Conservation (phyloP, 2,329 filamentous ascomycete species). For the Colletotrichum cereale region DNA sequence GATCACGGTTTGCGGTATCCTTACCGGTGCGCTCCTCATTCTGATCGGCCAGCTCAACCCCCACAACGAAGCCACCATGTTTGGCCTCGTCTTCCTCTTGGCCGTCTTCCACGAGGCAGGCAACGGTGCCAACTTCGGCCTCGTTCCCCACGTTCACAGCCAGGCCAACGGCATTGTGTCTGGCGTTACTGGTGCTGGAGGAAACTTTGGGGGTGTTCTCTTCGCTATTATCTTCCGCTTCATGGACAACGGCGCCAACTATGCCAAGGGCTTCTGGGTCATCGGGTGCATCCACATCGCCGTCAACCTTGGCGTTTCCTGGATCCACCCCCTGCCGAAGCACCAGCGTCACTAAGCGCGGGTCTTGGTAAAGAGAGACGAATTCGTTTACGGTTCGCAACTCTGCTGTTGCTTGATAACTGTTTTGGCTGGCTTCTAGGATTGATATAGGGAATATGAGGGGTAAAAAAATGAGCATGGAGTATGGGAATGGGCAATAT, state of each 20-base stretch:
- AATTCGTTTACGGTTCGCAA: neutral
- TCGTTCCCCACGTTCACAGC: constrained; percentile 89
- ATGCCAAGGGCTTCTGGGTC: constrained; percentile 81
- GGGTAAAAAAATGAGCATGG: neutral
- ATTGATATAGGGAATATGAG: neutral
- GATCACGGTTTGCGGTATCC: constrained; percentile 71
- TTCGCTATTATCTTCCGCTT: constrained; percentile 90
- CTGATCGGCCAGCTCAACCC: constrained; percentile 74
- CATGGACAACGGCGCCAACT: constrained; percentile 70
- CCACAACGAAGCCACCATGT: constrained; percentile 72
- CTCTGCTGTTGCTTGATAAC: neutral
- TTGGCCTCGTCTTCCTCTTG: constrained; percentile 81
- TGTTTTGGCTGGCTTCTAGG: neutral
- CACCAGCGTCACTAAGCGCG: constrained; percentile 51
- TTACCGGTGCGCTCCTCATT: constrained; percentile 71
- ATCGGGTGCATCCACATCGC: constrained; percentile 82
- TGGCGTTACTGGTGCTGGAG: constrained; percentile 81
- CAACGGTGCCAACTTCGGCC: constrained; percentile 88
- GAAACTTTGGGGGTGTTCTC: constrained; percentile 87
- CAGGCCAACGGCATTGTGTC: constrained; percentile 83
- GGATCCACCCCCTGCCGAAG: constrained; percentile 67
- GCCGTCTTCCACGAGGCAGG: constrained; percentile 87
- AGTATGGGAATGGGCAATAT: constrained; percentile 29
- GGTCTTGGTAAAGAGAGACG: neutral
- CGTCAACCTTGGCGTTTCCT: constrained; percentile 73